A percentile compares a stretch with the other conserved stretches of the same genome.
Conservation (phyloP, 2,329 filamentous ascomycete genomes). For the Talaromyces amestolkiae region DNA sequence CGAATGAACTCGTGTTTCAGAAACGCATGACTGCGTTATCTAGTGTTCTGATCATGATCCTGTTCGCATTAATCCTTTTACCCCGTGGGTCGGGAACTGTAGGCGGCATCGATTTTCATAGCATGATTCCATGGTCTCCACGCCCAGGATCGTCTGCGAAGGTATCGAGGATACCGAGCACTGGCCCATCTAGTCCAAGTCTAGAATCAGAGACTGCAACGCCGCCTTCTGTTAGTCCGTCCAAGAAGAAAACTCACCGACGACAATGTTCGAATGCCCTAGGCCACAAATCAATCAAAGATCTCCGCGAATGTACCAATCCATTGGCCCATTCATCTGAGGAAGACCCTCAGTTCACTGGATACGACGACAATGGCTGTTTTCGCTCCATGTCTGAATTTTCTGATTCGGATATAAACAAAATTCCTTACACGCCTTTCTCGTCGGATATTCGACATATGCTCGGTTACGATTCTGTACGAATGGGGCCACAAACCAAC, state of each 20-base stretch:
- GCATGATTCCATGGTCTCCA: conserved; percentile 46
- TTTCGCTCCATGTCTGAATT: conserved; percentile 13
- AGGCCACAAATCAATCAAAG: conserved; percentile 8
- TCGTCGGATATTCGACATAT: conserved; percentile 10
- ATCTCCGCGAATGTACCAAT: conserved; percentile 9
- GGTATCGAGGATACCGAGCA: conserved; percentile 8
- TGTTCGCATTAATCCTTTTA: conserved; percentile 84
- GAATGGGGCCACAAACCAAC: not conserved
- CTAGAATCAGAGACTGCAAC: conserved; percentile 9
- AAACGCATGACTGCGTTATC: conserved; percentile 94
- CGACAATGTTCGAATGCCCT: conserved; percentile 14
- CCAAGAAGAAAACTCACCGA: not conserved
- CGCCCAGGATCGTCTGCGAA: conserved; percentile 40
- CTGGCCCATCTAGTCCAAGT: conserved; percentile 10
- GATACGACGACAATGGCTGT: conserved; percentile 7
- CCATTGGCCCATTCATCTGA: conserved; percentile 2
- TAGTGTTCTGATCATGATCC: conserved; percentile 79
- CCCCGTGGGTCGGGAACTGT: conserved; percentile 45
- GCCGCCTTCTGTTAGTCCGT: not conserved
- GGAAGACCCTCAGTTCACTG: conserved; percentile 8
- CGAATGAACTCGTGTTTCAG: conserved; percentile 81
- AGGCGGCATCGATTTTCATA: conserved; percentile 40
- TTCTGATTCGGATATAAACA: conserved; percentile 12
- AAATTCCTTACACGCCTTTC: conserved; percentile 8
- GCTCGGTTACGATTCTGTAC: conserved; percentile 2